These are phyloP conservation scores for Xerocomellus chrysenteron DNA, from an alignment of 768 basidiomycete genomes.

Conservation along the genomic window DNA sequence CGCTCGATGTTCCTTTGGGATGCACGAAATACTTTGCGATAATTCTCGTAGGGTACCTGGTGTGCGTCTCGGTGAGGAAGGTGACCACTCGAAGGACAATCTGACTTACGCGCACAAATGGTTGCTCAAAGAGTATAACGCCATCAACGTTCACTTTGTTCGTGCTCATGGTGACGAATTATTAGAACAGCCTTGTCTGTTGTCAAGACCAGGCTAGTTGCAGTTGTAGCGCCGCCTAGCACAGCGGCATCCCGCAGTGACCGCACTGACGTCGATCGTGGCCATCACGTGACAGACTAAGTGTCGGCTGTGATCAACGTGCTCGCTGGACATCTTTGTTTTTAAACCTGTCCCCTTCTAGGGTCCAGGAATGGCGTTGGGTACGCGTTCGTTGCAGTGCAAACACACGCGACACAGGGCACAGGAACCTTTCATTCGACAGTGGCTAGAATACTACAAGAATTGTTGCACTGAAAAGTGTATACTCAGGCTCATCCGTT, in stretches of 20 bases:
- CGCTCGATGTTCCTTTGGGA: constrained; percentile 82
- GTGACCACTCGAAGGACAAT: neutral
- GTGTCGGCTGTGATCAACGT: neutral
- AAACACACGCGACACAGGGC: constrained; percentile 8
- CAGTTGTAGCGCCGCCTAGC: neutral
- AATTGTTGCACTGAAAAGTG: neutral
- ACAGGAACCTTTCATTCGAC: constrained; percentile 9
- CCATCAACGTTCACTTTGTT: constrained; percentile 69
- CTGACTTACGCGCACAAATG: constrained; percentile 64
- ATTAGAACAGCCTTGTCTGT: constrained; percentile 7
- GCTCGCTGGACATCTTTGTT: neutral
- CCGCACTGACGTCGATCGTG: constrained; percentile 17
- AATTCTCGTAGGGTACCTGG: constrained; percentile 88
- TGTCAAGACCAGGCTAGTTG: constrained; percentile 2
- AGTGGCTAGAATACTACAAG: constrained; percentile 7
- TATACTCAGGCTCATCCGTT: constrained; percentile 9
- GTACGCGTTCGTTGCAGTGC: constrained; percentile 18
- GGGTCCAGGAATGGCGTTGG: neutral
- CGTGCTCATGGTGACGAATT: constrained; percentile 29
- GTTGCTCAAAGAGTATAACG: constrained; percentile 79
- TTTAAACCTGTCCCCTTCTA: too few relatives aligned
- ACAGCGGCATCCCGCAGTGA: neutral
- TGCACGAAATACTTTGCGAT: constrained; percentile 82
- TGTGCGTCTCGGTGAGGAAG: constrained; percentile 11
- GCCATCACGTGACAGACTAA: constrained; percentile 25